phyloP scores from a whole-genome alignment of 139 green algal species.

The Tetradesmus lagerheimii region DNA sequence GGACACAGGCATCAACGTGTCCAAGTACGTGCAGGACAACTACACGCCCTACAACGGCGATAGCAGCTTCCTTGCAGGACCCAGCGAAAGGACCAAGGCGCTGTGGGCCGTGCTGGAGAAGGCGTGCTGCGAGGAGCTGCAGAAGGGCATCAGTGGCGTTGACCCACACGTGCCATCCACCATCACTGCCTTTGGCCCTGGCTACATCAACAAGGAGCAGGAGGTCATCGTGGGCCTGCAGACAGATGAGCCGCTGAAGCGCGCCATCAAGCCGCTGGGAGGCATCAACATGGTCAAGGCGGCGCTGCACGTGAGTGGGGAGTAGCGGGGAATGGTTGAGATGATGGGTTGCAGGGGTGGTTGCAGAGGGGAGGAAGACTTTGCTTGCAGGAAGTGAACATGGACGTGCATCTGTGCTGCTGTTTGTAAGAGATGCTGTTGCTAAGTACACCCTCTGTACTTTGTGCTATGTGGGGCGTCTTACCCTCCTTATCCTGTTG shows the following conservation, averaged over 20 bases:
- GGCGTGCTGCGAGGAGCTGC: slow-evolving; percentile 58
- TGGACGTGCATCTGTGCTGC: too few relatives aligned
- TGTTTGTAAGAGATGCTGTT: too few relatives aligned
- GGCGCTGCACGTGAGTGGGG: slow-evolving; percentile 58
- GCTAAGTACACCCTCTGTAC: too few relatives aligned
- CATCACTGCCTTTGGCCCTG: slow-evolving; percentile 70
- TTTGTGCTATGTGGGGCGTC: too few relatives aligned
- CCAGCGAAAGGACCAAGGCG: slow-evolving; percentile 62
- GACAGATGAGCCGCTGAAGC: slow-evolving; percentile 78
- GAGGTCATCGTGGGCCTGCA: slow-evolving; percentile 77
- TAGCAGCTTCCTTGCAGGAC: slow-evolving; percentile 64
- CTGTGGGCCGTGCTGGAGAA: slow-evolving; percentile 66
- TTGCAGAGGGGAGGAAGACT: too few relatives aligned
- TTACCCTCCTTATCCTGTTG: too few relatives aligned
- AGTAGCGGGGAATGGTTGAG: too few relatives aligned
- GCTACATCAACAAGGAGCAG: slow-evolving; percentile 77
- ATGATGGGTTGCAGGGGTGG: too few relatives aligned
- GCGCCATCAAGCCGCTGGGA: slow-evolving; percentile 83
- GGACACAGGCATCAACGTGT: slow-evolving; percentile 42
- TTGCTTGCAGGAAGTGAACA: too few relatives aligned
- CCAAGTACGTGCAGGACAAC: slow-evolving; percentile 55
- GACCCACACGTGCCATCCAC: slow-evolving; percentile 71
- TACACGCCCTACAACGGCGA: slow-evolving; percentile 70
- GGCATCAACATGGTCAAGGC: slow-evolving; percentile 78
- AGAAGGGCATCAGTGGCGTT: slow-evolving; percentile 72